Percentiles rank a stretch among this genome's conserved stretches.
These are phyloP conservation scores for Laburnicola sp. DNA, from an alignment of 2,329 filamentous ascomycete species.

Conservation along the genomic window DNA sequence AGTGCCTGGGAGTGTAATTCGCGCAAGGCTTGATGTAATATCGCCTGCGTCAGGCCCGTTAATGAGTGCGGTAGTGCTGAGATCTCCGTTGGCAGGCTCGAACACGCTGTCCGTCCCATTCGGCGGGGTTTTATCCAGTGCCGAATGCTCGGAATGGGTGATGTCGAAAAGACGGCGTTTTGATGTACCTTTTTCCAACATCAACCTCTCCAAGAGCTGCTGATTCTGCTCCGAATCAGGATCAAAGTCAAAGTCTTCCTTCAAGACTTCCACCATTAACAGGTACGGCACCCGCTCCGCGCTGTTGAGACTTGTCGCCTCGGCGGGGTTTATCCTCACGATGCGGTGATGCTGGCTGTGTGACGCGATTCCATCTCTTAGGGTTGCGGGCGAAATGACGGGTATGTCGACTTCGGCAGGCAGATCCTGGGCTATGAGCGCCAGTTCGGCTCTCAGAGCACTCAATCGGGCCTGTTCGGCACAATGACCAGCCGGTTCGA, in stretches of 20 bases:
- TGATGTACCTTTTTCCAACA: conserved; percentile 66
- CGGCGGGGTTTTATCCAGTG: conserved; percentile 50
- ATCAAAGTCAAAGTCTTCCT: conserved; percentile 82
- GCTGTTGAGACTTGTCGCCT: conserved; percentile 83
- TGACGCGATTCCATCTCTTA: conserved; percentile 72
- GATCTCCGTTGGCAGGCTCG: conserved; percentile 77
- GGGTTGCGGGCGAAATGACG: conserved; percentile 74
- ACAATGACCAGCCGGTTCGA: conserved; percentile 82
- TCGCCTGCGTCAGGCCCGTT: conserved; percentile 57
- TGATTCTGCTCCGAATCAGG: conserved; percentile 74
- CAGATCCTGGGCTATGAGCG: conserved; percentile 77
- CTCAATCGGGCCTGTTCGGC: conserved; percentile 77
- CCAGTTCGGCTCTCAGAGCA: conserved; percentile 77
- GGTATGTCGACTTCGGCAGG: conserved; percentile 84
- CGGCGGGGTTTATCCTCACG: conserved; percentile 78
- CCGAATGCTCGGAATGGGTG: conserved; percentile 63
- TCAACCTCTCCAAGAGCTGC: conserved; percentile 63
- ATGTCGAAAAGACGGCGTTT: conserved; percentile 57
- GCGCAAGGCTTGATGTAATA: conserved; percentile 35
- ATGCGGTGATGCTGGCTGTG: conserved; percentile 81
- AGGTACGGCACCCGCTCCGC: conserved; percentile 84
- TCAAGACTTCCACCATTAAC: conserved; percentile 79
- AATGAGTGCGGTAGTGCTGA: conserved; percentile 73
- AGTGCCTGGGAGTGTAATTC: conserved; percentile 32
- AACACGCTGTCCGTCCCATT: conserved; percentile 71